Evolutionary conservation across 257 asterid species (phyloP).

Genomic region (Leonotis leonurus): DNA sequence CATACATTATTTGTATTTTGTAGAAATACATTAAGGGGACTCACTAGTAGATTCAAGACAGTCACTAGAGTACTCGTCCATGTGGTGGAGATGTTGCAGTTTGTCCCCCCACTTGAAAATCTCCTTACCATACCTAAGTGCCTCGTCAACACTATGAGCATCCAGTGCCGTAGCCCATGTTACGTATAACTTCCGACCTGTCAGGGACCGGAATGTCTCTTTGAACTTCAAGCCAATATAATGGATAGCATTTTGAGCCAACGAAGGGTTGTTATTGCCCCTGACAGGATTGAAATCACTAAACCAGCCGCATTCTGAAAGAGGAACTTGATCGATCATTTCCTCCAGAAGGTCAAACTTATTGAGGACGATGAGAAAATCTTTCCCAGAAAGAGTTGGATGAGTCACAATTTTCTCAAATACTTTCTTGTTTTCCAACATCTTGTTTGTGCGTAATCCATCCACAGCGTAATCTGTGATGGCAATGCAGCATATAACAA

Average conservation of each 20-base stretch:
- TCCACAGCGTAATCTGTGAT: slow-evolving; percentile 56
- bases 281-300: slow-evolving; percentile 57
- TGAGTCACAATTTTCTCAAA: slow-evolving; percentile 50
- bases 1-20: no score
- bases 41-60: slow-evolving; percentile 3
- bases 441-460: slow-evolving; percentile 60
- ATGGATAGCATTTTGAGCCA: slow-evolving; percentile 68
- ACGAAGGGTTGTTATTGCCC: slow-evolving; percentile 13
- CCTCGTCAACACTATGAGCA: slow-evolving; percentile 53
- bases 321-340: slow-evolving; percentile 49
- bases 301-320: slow-evolving; percentile 67
- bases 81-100: neutral
- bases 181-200: slow-evolving; percentile 55
- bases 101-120: slow-evolving; percentile 66
- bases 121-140: slow-evolving; percentile 55
- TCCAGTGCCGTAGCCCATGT: slow-evolving; percentile 52
- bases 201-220: slow-evolving; percentile 38
- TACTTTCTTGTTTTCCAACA: slow-evolving; percentile 51
- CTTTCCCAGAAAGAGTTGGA: slow-evolving; percentile 42
- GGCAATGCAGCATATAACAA: slow-evolving; percentile 60
- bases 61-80: slow-evolving; percentile 38
- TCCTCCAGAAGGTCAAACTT: slow-evolving; percentile 80
- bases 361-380: slow-evolving; percentile 59
- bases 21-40: neutral
- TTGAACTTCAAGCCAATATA: slow-evolving; percentile 64